phyloP scores from a whole-genome alignment of 495 filamentous ascomycete genomes.

The Penicillium waksmanii region DNA sequence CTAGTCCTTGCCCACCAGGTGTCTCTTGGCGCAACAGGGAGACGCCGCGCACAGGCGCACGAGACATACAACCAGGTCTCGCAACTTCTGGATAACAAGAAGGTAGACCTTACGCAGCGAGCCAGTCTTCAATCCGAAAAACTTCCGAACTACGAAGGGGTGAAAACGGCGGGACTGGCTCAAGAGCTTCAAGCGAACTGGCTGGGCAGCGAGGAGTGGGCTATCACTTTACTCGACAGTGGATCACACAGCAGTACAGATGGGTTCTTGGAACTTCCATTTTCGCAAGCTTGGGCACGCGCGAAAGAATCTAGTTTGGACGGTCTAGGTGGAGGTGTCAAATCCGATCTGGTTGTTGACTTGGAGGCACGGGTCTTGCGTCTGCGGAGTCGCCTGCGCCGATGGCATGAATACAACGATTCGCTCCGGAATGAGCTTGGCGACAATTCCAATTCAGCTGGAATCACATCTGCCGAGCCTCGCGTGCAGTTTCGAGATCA shows the following conservation, averaged over 20 bases:
- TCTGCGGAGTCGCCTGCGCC: conserved; percentile 66
- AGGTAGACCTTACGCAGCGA: conserved; percentile 44
- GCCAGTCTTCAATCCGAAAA: conserved; percentile 17
- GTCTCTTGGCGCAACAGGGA: conserved; percentile 57
- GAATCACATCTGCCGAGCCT: conserved; percentile 19
- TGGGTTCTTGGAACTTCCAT: conserved; percentile 63
- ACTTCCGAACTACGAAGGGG: conserved; percentile 37
- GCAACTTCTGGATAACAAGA: conserved; percentile 59
- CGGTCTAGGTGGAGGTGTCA: conserved; percentile 46
- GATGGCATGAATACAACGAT: conserved; percentile 72
- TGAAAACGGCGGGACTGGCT: conserved; percentile 40
- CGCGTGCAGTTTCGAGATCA: conserved; percentile 40
- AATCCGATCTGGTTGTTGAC: conserved; percentile 55
- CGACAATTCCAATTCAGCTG: conserved; percentile 12
- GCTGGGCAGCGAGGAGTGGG: conserved; percentile 72
- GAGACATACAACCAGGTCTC: conserved; percentile 65
- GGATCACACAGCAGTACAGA: conserved; percentile 62
- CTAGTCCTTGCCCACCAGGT: conserved; percentile 74
- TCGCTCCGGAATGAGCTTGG: conserved; percentile 29
- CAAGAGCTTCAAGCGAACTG: conserved; percentile 68
- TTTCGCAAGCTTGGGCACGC: conserved; percentile 67
- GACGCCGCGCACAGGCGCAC: conserved; percentile 36
- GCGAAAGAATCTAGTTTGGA: conserved; percentile 57
- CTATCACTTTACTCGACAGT: conserved; percentile 66
- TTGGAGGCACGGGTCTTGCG: conserved; percentile 61